Evolutionary conservation across 1,139 yeast species (phyloP).

Genomic region (Suzukiozyma palmioleophila): DNA sequence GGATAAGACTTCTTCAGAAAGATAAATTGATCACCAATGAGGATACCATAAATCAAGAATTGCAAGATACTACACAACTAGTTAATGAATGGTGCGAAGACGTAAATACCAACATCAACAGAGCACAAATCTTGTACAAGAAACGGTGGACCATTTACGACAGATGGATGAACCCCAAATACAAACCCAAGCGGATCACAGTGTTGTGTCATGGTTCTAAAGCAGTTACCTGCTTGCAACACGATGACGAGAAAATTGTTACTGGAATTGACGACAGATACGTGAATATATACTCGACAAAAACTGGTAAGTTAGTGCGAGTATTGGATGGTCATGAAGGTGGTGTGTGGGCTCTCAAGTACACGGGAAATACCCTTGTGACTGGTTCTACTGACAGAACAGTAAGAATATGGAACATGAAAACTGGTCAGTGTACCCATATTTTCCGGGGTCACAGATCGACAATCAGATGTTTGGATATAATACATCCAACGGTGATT

Average conservation of each 20-base stretch:
- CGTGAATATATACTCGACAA: conserved; percentile 77
- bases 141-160: conserved; percentile 60
- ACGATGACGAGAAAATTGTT: conserved; percentile 85
- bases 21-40: conserved; percentile 50
- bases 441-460: conserved; percentile 88
- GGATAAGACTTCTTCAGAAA: conserved; percentile 52
- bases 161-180: conserved; percentile 81
- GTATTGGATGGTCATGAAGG: conserved; percentile 89
- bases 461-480: conserved; percentile 86
- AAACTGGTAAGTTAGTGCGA: conserved; percentile 63
- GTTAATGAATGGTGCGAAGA: conserved; percentile 29
- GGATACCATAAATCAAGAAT: conserved; percentile 31
- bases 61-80: conserved; percentile 23
- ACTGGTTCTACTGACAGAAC: conserved; percentile 92
- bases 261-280: conserved; percentile 90
- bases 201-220: conserved; percentile 67
- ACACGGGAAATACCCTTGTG: conserved; percentile 75
- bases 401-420: conserved; percentile 82
- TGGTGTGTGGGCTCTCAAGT: conserved; percentile 98
- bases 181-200: conserved; percentile 64
- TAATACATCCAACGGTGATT: conserved; percentile 60
- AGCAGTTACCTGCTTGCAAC: conserved; percentile 91
- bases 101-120: conserved; percentile 17
- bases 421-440: conserved; percentile 73
- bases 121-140: conserved; percentile 57